Evolutionary conservation across 2,329 filamentous ascomycete genomes (phyloP).

Genomic region (Epichloe uncinata): DNA sequence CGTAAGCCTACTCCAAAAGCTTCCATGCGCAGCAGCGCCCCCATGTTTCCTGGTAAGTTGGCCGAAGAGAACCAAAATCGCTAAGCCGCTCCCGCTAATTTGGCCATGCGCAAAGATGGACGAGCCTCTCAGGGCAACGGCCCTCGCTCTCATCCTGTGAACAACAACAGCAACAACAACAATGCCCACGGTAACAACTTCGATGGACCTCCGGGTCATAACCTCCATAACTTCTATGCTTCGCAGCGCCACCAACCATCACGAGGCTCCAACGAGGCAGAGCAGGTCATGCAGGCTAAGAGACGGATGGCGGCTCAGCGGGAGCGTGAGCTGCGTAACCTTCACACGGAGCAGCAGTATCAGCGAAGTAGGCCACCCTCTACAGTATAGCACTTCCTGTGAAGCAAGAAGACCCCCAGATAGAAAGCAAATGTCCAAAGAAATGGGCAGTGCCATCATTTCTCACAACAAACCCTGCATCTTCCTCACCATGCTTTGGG

Average conservation of each 20-base stretch:
- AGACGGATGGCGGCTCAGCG: conserved; percentile 98
- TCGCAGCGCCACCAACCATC: conserved; percentile 82
- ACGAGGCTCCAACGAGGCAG: conserved; percentile 76
- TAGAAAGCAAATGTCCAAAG: conserved; percentile 24
- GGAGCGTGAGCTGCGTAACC: conserved; percentile 97
- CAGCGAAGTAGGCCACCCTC: conserved; percentile 92
- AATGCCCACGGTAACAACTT: conserved; percentile 48
- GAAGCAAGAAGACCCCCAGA: conserved; percentile 21
- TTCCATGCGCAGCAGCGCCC: conserved; percentile 5
- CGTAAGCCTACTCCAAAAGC: conserved; percentile 42
- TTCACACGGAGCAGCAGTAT: conserved; percentile 99
- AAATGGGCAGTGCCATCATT: conserved; percentile 9
- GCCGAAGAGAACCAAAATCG: neutral
- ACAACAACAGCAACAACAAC: conserved; percentile 55
- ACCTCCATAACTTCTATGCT: conserved; percentile 89
- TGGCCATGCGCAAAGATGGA: conserved; percentile 40
- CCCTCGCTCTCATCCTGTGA: conserved; percentile 70
- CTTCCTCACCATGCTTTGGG: conserved; percentile 6
- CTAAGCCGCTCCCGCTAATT: conserved; percentile 12
- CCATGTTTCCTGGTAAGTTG: conserved; percentile 5
- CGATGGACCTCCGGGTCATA: conserved; percentile 54
- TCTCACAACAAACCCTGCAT: conserved; percentile 3
- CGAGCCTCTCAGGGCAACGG: conserved; percentile 50
- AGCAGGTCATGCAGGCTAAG: conserved; percentile 98
- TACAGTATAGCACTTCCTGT: conserved; percentile 50